Evolutionary conservation across 2,329 filamentous ascomycete species (phyloP).

Genomic region (Fusarium tupiense): DNA sequence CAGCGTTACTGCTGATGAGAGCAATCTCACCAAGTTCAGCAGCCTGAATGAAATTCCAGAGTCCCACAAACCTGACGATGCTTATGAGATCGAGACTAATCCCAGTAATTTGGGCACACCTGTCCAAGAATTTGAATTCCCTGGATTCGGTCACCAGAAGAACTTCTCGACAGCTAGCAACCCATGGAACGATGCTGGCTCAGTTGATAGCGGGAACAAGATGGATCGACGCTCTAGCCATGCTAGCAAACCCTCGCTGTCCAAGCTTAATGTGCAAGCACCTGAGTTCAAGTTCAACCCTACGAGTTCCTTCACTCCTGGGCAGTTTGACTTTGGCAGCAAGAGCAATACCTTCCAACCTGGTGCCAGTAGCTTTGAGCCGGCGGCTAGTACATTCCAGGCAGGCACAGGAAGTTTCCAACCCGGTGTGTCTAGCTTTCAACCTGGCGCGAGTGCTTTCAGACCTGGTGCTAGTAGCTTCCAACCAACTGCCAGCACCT

Average conservation of each 20-base stretch:
- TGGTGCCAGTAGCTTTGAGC: constrained; percentile 44
- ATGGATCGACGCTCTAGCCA: constrained; percentile 60
- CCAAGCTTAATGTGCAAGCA: constrained; percentile 88
- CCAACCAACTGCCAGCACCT: constrained; percentile 51
- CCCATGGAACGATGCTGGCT: constrained; percentile 67
- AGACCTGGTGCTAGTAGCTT: constrained; percentile 47
- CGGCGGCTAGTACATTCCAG: constrained; percentile 37
- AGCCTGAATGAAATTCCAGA: constrained; percentile 54
- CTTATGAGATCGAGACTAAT: constrained; percentile 77
- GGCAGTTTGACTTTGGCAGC: constrained; percentile 34
- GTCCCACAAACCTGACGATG: constrained; percentile 58
- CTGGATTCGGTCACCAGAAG: constrained; percentile 61
- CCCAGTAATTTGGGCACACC: constrained; percentile 77
- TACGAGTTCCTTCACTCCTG: constrained; percentile 46
- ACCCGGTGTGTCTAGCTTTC: constrained; percentile 9
- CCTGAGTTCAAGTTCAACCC: constrained; percentile 87
- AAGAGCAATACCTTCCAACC: constrained; percentile 58
- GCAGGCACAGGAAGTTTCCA: constrained; percentile 11
- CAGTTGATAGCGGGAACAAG: constrained; percentile 48
- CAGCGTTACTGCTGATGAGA: constrained; percentile 44
- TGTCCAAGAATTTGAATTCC: constrained; percentile 59
- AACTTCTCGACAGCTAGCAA: constrained; percentile 68
- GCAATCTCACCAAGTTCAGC: constrained; percentile 44
- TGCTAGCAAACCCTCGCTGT: constrained; percentile 74
- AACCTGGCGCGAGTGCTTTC: constrained; percentile 3